Base-by-base conservation (phyloP, 2,329 filamentous ascomycete genomes). In the Thielaviopsis cerberus region DNA sequence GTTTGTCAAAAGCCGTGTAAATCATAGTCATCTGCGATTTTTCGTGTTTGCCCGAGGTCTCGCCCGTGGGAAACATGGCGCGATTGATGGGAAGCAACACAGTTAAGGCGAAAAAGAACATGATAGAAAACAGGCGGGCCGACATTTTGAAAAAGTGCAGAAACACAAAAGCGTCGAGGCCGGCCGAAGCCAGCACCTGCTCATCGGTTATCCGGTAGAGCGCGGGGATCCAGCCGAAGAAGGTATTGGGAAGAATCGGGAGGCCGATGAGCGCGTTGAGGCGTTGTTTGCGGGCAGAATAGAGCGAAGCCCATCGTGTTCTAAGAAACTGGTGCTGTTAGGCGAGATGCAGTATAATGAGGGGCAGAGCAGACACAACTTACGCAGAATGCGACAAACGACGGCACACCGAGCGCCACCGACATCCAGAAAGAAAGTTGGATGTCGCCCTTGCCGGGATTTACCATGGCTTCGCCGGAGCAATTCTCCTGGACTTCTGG, bases 91-190 rank as follows among this genome's bases (percentile, higher is more conserved):
- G 94, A 62, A 85, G 83, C 63, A 98, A 84, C 3, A 98, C 79
- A 17, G 79, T 75, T 37, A 86, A 74, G 26, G 90, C 85, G 66
- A 97, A 88, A 69, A 95, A 81, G 59, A 92, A 79, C 65, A 94
- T 85, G 55, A 86, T 73, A 17, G 79, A 73, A 55, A 97, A 83
- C 64, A 96, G 85, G 62, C 85, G 87, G 63, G 89, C 86, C 13
- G 91, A 85, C 81, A 97, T 92, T 68, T 90, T 94, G 76, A 96
- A 97, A 71, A 98, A 98, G 17, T 85, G 80, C 15, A 98, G 76
- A 67, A 98, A 96, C 63, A 96, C 92, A 71, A 88, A 98, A 55
- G 92, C 92, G 73, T 98, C 92, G 54, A 98, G 78, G 0, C 92
- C 92, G 20, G 91, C 91, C 22, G 89, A 91, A 17, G 86, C 83